Evolutionary conservation across 768 basidiomycete genomes (phyloP).

Genomic region (Mycena leptocephala): DNA sequence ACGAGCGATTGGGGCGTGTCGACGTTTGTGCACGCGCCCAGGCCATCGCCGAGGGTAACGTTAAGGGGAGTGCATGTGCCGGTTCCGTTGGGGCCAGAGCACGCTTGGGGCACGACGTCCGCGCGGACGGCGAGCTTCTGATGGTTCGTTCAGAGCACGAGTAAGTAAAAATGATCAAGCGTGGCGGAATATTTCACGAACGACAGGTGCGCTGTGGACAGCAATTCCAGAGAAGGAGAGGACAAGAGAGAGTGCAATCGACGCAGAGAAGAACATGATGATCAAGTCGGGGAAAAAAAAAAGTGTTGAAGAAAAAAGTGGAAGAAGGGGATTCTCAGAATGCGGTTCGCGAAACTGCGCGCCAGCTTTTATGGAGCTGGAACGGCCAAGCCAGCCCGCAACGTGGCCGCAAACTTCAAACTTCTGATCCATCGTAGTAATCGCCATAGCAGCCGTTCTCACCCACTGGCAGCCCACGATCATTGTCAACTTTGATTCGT

Average conservation of each 20-base stretch:
- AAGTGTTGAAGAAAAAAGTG: background rate
- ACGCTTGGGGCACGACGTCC: constrained; percentile 9
- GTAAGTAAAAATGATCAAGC: background rate
- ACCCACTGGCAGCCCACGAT: no score
- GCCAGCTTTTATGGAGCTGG: background rate
- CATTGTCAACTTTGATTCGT: no score
- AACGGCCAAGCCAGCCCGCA: background rate
- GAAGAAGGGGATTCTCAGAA: background rate
- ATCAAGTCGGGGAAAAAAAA: background rate
- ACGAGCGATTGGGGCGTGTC: background rate
- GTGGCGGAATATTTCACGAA: background rate
- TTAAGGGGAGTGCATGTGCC: constrained; percentile 7
- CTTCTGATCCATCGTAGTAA: background rate
- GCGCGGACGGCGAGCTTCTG: background rate
- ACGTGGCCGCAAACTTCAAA: background rate
- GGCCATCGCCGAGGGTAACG: background rate
- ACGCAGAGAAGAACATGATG: background rate
- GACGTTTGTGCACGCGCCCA: constrained; percentile 21
- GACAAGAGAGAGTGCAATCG: background rate
- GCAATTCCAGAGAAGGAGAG: background rate
- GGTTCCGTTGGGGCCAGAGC: constrained; percentile 13
- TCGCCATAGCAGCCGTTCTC: background rate
- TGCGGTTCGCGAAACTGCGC: background rate
- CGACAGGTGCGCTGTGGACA: background rate
- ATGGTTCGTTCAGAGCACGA: background rate